A percentile compares a stretch with the other conserved stretches of the same genome.
These are phyloP conservation scores for Tetrahymena borealis DNA, from an alignment of 73 alveolate genomes.

Conservation along the genomic window DNA sequence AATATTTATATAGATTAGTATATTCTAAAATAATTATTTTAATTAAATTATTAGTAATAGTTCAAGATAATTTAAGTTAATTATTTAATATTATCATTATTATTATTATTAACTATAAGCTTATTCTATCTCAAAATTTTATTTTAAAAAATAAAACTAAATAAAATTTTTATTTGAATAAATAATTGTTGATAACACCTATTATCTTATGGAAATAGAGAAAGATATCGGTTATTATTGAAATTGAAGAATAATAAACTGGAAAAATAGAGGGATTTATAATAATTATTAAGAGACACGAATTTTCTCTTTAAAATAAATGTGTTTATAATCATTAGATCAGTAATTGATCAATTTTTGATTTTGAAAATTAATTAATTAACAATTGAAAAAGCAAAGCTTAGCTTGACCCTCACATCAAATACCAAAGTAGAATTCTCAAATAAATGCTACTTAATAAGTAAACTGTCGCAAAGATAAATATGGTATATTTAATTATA, in stretches of 20 bases:
- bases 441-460: neutral
- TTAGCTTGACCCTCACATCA: neutral
- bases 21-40: too few relatives aligned
- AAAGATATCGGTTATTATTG: neutral
- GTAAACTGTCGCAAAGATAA: neutral
- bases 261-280: neutral
- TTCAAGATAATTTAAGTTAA: too few relatives aligned
- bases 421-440: neutral
- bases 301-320: neutral
- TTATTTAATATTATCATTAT: too few relatives aligned
- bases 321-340: neutral
- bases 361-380: neutral
- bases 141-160: too few relatives aligned
- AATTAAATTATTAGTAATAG: too few relatives aligned
- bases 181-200: too few relatives aligned
- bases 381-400: neutral
- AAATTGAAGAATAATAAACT: neutral
- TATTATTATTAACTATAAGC: too few relatives aligned
- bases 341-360: neutral
- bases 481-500: neutral
- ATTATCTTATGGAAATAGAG: too few relatives aligned
- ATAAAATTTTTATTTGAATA: too few relatives aligned
- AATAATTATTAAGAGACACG: neutral
- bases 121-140: too few relatives aligned
- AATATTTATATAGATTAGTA: too few relatives aligned